Evolutionary conservation across 1,139 yeast genomes (phyloP).

Genomic region (Yarrowia galli): DNA sequence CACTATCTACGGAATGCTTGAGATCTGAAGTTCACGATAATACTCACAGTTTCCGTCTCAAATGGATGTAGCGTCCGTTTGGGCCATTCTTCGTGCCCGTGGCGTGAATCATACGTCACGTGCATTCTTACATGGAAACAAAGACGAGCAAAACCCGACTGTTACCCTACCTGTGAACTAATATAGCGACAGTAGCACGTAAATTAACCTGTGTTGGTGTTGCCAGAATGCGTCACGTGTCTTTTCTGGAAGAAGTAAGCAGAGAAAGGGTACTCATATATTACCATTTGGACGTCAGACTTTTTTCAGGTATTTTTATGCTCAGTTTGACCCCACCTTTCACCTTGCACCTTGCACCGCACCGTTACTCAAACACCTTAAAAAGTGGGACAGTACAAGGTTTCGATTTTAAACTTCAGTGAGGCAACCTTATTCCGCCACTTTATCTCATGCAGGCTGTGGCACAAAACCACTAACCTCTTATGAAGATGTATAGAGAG

Average conservation of each 20-base stretch:
- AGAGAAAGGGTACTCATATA: background rate
- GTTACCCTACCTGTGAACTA: slow-evolving; percentile 25
- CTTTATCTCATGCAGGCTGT: slow-evolving; percentile 35
- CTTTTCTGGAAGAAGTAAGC: too few relatives aligned
- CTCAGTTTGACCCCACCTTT: slow-evolving; percentile 13
- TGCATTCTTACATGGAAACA: slow-evolving; percentile 19
- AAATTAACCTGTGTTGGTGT: background rate
- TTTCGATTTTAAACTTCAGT: background rate
- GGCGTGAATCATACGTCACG: slow-evolving; percentile 5
- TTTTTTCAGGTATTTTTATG: background rate
- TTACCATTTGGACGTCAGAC: background rate
- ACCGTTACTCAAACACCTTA: slow-evolving; percentile 34
- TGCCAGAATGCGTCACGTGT: background rate
- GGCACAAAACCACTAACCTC: slow-evolving; percentile 12
- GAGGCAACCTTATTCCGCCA: slow-evolving; percentile 16
- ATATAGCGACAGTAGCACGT: background rate
- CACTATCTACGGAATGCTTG: background rate
- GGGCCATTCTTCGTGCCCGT: background rate
- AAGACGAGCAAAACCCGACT: slow-evolving; percentile 22
- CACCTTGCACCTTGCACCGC: slow-evolving; percentile 30
- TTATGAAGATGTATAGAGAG: background rate
- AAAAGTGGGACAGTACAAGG: background rate
- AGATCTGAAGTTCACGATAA: background rate
- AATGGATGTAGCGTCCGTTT: background rate
- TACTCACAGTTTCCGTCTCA: background rate